Conservation (phyloP, 441 rosid genomes). For the Erodium texanum region DNA sequence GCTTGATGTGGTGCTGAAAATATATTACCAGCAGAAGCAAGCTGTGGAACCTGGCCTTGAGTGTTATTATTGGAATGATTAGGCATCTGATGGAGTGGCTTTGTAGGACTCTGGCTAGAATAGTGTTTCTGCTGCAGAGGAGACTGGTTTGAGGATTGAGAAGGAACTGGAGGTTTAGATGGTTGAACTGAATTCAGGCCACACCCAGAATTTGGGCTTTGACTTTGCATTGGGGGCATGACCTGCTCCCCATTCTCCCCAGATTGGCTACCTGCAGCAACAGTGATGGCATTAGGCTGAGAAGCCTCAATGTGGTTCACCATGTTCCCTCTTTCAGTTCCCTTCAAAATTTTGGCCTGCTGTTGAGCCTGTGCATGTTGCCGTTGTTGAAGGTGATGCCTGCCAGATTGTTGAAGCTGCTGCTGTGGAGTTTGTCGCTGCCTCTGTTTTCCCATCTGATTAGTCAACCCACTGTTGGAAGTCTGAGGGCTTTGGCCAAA, state of each 20-base stretch:
- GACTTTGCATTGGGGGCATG: conserved; percentile 55
- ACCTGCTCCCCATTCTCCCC: conserved; percentile 62
- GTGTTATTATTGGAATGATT: too few species aligned
- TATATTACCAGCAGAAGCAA: conserved; percentile 40
- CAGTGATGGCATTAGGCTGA: conserved; percentile 45
- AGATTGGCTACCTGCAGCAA: conserved; percentile 19
- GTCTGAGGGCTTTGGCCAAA: conserved; percentile 59
- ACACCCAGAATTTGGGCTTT: conserved; percentile 52
- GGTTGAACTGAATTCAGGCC: conserved; percentile 28
- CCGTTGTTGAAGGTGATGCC: conserved; percentile 53
- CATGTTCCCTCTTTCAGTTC: conserved; percentile 70
- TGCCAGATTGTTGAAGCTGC: conserved; percentile 74
- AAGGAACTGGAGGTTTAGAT: conserved; percentile 50
- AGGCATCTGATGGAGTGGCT: conserved; percentile 29
- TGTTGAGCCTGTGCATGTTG: conserved; percentile 15
- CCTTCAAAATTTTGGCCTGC: conserved; percentile 47
- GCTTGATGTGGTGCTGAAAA: conserved; percentile 39
- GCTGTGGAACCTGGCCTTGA: conserved; percentile 18
- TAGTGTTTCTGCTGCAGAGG: conserved; percentile 46
- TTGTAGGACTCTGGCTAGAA: conserved; percentile 37
- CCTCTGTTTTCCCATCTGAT: conserved; percentile 81
- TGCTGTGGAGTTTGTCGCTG: conserved; percentile 64
- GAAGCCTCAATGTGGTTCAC: conserved; percentile 69
- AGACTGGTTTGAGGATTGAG: conserved; percentile 48
- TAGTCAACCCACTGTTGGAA: conserved; percentile 47